phyloP scores from a whole-genome alignment of 345 rosid species.

The Melastoma malabathricum region DNA sequence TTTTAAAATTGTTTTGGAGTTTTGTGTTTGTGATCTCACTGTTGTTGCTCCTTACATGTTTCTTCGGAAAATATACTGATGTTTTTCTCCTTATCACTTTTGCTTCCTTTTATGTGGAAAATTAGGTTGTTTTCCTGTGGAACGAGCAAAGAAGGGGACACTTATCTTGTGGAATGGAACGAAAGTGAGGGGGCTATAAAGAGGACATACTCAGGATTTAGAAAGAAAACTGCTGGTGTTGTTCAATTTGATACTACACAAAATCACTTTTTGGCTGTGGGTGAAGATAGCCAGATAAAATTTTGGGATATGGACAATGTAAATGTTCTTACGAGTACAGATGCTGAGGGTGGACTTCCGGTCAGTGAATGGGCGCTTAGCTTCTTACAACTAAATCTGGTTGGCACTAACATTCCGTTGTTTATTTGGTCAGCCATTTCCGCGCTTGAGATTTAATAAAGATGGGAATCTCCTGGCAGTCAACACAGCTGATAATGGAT shows the following conservation, averaged over 20 bases:
- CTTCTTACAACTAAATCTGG: conserved; percentile 1
- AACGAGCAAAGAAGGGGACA: conserved; percentile 81
- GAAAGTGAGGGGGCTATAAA: conserved; percentile 85
- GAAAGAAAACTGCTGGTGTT: conserved; percentile 50
- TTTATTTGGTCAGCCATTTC: conserved; percentile 39
- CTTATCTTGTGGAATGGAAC: conserved; percentile 83
- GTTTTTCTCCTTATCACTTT: conserved; percentile 6
- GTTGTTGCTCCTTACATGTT: not conserved
- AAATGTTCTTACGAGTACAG: conserved; percentile 41
- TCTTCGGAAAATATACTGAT: not conserved
- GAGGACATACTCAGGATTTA: conserved; percentile 56
- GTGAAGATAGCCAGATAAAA: conserved; percentile 75
- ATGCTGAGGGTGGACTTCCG: conserved; percentile 81
- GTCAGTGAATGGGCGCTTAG: conserved; percentile 28
- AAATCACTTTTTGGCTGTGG: conserved; percentile 82
- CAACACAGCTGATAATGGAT: conserved; percentile 73
- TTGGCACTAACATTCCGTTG: conserved; percentile 1
- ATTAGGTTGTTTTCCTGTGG: conserved; percentile 83
- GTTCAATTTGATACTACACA: conserved; percentile 78
- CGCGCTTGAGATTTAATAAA: conserved; percentile 69
- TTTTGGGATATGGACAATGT: conserved; percentile 85
- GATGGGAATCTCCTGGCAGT: conserved; percentile 91
- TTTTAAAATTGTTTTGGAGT: not conserved
- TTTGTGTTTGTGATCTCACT: not conserved
- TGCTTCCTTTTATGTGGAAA: not conserved